Base-by-base conservation (phyloP, 2,329 filamentous ascomycete species). In the Penicillium occitanis region DNA sequence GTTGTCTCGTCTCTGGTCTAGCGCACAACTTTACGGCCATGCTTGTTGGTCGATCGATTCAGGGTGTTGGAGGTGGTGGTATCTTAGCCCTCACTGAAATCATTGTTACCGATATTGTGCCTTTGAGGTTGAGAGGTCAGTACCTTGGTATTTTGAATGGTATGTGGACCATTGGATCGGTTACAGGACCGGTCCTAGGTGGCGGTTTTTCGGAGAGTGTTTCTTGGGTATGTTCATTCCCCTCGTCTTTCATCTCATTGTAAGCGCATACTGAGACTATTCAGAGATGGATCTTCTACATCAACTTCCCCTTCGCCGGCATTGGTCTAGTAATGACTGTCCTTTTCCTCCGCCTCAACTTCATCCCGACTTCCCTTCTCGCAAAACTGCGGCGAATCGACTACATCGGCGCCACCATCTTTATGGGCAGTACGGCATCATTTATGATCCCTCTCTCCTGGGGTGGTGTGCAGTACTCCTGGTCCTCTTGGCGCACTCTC, bases 11-110 rank as follows among this genome's bases (percentile, higher is more conserved):
- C 2, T 80, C 77, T 50, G 86, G 84, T 0, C 80, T 79, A 0
- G 82, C 86, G 0, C 77, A 70, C 0, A 80, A 69, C 7, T 76
- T 75, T 0, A 71, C 69, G 0, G 81, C 82, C 71, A 75, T 90
- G 1, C 85, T 90, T 14, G 80, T 78, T 67, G 85, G 84, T n/a
- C 80, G 86, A 0, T 79, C 80, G 0, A 73, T 89, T 1, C 85
- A 88, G 65, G 87, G 87, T 0, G 70, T 84, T 1, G 84, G 83
- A 0, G 79, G 76, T 1, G 82, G 81, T 1, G 83, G 83, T 0
- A 77, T 82, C 68, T 69, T 70, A 22, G 67, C 74, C 1, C 70
- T 84, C 61, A 77, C 76, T 0, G 79, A 82, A 37, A 77, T 84
- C 25, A 74, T 84, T 1, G 75, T 83, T 2, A 79, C 79, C 11